A percentile compares a stretch with the other conserved stretches of the same genome.
Evolutionary conservation across 192 early-diverging fungal species (phyloP).

Genomic region (Podila clonocystis): DNA sequence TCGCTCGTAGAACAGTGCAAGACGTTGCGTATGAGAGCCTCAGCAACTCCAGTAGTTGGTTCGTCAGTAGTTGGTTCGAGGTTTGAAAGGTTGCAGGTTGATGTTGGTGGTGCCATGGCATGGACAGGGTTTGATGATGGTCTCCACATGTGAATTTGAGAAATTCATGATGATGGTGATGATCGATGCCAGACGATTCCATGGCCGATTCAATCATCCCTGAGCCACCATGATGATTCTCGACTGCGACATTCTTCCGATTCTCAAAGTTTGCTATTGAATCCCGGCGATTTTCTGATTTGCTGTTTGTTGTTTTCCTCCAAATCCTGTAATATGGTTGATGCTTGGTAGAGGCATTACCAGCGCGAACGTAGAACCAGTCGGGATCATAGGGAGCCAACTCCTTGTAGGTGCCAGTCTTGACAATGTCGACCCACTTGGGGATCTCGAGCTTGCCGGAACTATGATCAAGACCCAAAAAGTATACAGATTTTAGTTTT

Average conservation of each 20-base stretch:
- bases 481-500: slow-evolving; percentile 4
- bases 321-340: not conserved
- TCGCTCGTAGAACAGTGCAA: too few species aligned
- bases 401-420: slow-evolving; percentile 98
- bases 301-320: not conserved
- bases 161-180: not conserved
- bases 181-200: not conserved
- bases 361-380: slow-evolving; percentile 99
- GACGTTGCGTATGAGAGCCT: too few species aligned
- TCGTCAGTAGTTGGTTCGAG: not conserved
- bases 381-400: slow-evolving; percentile 97
- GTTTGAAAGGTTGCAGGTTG: not conserved
- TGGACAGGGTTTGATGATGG: slow-evolving; percentile 1
- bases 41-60: not conserved
- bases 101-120: not conserved
- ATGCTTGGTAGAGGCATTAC: slow-evolving; percentile 54
- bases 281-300: not conserved
- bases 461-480: slow-evolving; percentile 11
- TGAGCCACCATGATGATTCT: not conserved
- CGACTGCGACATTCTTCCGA: not conserved
- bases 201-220: not conserved
- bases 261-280: not conserved
- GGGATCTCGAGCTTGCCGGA: slow-evolving; percentile 99
- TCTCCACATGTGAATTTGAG: slow-evolving; percentile 2
- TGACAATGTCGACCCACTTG: slow-evolving; percentile 99